phyloP scores from a whole-genome alignment of 169 alveolate genomes.

The Plasmodium vivax region DNA sequence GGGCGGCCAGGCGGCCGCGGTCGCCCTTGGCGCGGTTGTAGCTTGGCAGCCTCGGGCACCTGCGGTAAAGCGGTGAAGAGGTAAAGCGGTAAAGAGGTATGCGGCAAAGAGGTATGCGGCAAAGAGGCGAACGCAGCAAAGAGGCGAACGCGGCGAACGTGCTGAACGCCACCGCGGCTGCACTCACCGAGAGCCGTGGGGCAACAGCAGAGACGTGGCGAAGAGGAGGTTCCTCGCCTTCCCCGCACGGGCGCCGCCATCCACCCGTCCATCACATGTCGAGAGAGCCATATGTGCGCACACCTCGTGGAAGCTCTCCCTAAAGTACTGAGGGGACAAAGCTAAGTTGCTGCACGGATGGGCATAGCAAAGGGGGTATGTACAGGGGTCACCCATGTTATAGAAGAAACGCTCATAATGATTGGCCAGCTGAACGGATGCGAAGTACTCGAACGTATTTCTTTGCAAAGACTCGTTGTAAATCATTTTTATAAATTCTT shows the following conservation, averaged over 20 bases:
- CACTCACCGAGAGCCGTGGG: conserved; percentile 5
- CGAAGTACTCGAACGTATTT: conserved; percentile 12
- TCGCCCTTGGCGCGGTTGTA: conserved; percentile 18
- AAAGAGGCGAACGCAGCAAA: neutral
- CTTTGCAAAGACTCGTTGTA: conserved; percentile 44
- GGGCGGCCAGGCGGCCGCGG: neutral
- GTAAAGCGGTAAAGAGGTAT: neutral
- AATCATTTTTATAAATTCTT: neutral
- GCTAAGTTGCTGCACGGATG: neutral
- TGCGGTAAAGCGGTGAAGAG: neutral
- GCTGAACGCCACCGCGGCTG: neutral
- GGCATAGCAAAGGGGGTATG: conserved; percentile 22
- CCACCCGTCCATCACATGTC: neutral
- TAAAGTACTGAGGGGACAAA: neutral
- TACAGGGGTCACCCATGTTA: neutral
- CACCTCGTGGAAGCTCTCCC: neutral
- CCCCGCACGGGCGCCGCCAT: neutral
- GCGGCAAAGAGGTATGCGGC: no score
- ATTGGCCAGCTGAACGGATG: conserved; percentile 12
- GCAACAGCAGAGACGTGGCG: conserved; percentile 14
- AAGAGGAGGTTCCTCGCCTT: neutral
- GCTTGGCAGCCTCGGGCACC: conserved; percentile 16
- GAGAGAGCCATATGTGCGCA: neutral
- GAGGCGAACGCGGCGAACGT: neutral
- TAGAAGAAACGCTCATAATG: conserved; percentile 54